Evolutionary conservation across 345 rosid species (phyloP).

Genomic region (Litchi chinensis): DNA sequence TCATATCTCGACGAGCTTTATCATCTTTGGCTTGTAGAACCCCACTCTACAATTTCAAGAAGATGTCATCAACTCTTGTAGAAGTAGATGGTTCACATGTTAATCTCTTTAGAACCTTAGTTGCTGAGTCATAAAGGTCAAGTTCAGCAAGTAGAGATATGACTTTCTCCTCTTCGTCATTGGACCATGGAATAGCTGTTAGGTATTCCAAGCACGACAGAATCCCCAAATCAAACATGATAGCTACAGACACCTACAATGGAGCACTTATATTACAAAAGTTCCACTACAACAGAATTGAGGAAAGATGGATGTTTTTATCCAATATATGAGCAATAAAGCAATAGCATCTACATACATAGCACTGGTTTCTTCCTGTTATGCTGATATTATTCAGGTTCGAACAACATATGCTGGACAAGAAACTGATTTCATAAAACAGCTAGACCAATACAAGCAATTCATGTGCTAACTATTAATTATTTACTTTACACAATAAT

Average conservation of each 20-base stretch:
- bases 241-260: conserved; percentile 74
- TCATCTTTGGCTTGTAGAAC: conserved; percentile 88
- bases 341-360: background rate
- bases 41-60: conserved; percentile 60
- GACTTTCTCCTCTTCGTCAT: conserved; percentile 74
- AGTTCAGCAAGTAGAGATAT: conserved; percentile 65
- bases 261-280: conserved; percentile 8
- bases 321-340: background rate
- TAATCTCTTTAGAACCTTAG: conserved; percentile 77
- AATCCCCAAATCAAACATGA: conserved; percentile 73
- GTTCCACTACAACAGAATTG: conserved; percentile 9
- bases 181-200: conserved; percentile 94
- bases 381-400: background rate
- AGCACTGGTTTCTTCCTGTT: background rate
- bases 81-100: conserved; percentile 61
- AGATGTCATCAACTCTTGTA: conserved; percentile 59
- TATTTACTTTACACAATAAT: background rate
- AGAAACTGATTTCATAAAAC: background rate
- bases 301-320: background rate
- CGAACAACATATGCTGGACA: background rate
- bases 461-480: background rate
- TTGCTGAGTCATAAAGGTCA: conserved; percentile 55
- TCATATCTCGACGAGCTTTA: conserved; percentile 92
- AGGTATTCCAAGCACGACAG: conserved; percentile 74
- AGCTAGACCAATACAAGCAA: background rate